Base-by-base conservation (phyloP, 495 filamentous ascomycete species). In the Penicillium steckii region DNA sequence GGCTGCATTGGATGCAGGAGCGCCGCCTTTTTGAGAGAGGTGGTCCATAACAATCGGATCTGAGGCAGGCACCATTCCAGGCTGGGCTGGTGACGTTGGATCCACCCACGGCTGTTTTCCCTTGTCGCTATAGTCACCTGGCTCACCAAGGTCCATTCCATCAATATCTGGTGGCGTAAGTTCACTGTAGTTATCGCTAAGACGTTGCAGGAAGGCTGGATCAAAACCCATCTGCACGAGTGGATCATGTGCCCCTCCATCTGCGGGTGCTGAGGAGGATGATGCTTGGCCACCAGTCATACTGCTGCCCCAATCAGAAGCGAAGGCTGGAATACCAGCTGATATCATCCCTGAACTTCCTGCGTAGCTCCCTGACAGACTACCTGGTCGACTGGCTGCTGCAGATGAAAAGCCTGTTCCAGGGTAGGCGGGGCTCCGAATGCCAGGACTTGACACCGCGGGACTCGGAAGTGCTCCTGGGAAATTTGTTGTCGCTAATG, bases 211-310 rank as follows among this genome's bases (percentile, higher is more conserved):
- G 26, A 75, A 71, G 19, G 65, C 66, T 7, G 70, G 70, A 19
- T 77, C 74, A 42, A 77, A 77, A 7, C 68, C 71, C 65, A 74
- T 72, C 53, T 72, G 72, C 26, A 73, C 61, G 35, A 74, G 62
- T 3, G 70, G 67, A 40, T 77, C 71, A 50, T 60, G 53, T 23
- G 68, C 53, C 24, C 55, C 56, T 32, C 56, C 61, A 15, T 58
- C 50, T 9, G 62, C 64, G 25, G 64, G 61, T 21, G 72, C 73
- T 10, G 70, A 70, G 21, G 68, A 67, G 21, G 65, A 62, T 19
- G 72, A 71, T 37, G 58, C 50, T 46, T 53, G 45, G 21, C 53
- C 54, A 6, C 53, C 54, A 6, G 50, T 42, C 13, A 66, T 48
- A 42, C 64, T 73, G 43, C 71, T 71, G 23, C 67, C 63, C 74